These are phyloP conservation scores for Candida smagusa DNA, from an alignment of 1,139 yeast species.

Conservation along the genomic window DNA sequence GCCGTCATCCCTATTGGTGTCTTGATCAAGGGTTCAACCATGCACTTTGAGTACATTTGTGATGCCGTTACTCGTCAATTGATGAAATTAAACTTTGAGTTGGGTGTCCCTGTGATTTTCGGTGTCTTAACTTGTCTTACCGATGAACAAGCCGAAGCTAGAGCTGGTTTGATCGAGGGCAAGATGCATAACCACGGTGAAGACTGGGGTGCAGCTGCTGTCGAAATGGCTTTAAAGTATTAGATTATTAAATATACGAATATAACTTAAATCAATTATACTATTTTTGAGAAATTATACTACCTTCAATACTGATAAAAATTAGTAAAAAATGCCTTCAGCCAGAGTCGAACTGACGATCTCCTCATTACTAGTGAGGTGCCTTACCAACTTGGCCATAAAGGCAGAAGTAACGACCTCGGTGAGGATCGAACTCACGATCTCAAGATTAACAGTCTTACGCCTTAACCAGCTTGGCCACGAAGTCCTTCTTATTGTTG, in stretches of 20 bases:
- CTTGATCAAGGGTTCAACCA: conserved; percentile 91
- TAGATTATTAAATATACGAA: neutral
- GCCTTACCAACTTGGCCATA: conserved; percentile 83
- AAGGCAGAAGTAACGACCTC: conserved; percentile 15
- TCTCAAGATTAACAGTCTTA: conserved; percentile 17
- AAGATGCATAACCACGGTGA: conserved; percentile 91
- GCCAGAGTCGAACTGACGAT: conserved; percentile 86
- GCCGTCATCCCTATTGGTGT: conserved; percentile 94
- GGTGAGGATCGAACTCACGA: conserved; percentile 18
- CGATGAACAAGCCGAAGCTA: conserved; percentile 86
- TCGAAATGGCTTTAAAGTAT: conserved; percentile 78
- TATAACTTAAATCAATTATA: neutral
- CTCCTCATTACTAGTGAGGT: conserved; percentile 90
- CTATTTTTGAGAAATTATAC: neutral
- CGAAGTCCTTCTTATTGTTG: conserved; percentile 13
- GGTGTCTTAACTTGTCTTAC: conserved; percentile 92
- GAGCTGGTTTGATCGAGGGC: conserved; percentile 84
- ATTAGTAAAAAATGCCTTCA: conserved; percentile 50
- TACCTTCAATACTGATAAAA: neutral
- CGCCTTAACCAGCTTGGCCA: conserved; percentile 20
- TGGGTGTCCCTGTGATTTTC: conserved; percentile 79
- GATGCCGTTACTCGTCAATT: conserved; percentile 84
- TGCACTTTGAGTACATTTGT: conserved; percentile 97
- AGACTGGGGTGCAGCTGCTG: conserved; percentile 99
- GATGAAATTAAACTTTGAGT: conserved; percentile 74